Percentiles rank a stretch among this genome's conserved stretches.
These are phyloP conservation scores for Saccharomycopsis hybrid DNA, from an alignment of 1,139 yeast species.

Conservation along the genomic window DNA sequence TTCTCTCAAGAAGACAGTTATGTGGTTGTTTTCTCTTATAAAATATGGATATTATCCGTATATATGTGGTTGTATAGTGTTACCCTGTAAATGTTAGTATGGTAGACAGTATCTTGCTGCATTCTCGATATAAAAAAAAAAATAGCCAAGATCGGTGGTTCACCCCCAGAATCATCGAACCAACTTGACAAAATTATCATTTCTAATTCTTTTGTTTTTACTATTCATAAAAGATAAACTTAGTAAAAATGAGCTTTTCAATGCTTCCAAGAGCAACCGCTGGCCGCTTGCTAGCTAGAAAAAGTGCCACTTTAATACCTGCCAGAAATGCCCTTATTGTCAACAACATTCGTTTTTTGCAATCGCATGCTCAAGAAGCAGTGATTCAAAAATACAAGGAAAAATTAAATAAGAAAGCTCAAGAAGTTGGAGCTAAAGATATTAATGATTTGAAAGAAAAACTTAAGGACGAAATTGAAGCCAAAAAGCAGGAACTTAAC, in stretches of 20 bases:
- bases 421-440: slow-evolving; percentile 38
- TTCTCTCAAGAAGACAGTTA: no score
- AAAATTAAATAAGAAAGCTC: slow-evolving; percentile 45
- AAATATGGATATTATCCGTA: no score
- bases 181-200: no score
- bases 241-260: neutral
- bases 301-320: neutral
- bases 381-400: slow-evolving; percentile 30
- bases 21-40: no score
- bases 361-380: slow-evolving; percentile 4
- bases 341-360: neutral
- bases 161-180: no score
- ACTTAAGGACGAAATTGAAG: slow-evolving; percentile 54
- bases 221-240: no score
- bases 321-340: slow-evolving; percentile 1
- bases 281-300: neutral
- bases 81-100: no score
- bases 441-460: slow-evolving; percentile 59
- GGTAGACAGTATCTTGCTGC: no score
- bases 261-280: neutral
- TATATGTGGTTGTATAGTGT: no score
- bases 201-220: no score
- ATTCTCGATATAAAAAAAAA: no score
- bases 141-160: no score
- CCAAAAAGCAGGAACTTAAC: slow-evolving; percentile 48